Base-by-base conservation (phyloP, 129 eudicot species). In the Erigeron canadensis region DNA sequence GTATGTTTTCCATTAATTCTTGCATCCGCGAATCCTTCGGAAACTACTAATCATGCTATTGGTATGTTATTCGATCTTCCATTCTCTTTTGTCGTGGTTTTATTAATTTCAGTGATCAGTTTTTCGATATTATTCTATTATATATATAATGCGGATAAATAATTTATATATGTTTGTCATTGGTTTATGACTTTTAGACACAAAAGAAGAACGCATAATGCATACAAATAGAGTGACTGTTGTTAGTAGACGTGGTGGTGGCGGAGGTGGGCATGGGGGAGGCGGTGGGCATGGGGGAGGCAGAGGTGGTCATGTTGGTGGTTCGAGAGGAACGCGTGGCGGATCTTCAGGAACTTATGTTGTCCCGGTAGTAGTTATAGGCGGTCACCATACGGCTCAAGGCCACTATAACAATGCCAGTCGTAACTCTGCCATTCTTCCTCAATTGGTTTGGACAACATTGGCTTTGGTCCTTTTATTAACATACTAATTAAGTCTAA, bases 1-100 rank as follows among this genome's bases (percentile, higher is more conserved):
- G 7, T 76, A 59, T 76, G 69, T 69, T 63, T 76, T 46, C 75
- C 37, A 40, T 54, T n/a, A n/a, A n/a, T 76, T 76, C 54, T 43
- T 40, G 70, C 62, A 37, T 76, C 63, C 21, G 46, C 75, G 40
- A 18, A 40, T 74, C 54, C 70, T 48, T 50, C 39, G n/a, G 34
- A 28, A 28, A 67, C 44, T 67, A 10, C 13, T 34, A 8, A 17
- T 23, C 80, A 68, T 43, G 67, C 19, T 46, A n/a, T 16, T 59
- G 44, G 63, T 58, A 69, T 2, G 63, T 70, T 53, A 2, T 23
- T 62, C n/a, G n/a, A n/a, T n/a, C 17, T 60, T 21, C 6, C 8
- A 7, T 56, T 7, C 8, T 11, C 11, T 57, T 57, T 50, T 50
- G n/a, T 17, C 8, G 0, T 11, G 5, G 55, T 48, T 17, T 48